phyloP scores from a whole-genome alignment of 1,284 basidiomycete genomes.

The Tylopilus sp. region DNA sequence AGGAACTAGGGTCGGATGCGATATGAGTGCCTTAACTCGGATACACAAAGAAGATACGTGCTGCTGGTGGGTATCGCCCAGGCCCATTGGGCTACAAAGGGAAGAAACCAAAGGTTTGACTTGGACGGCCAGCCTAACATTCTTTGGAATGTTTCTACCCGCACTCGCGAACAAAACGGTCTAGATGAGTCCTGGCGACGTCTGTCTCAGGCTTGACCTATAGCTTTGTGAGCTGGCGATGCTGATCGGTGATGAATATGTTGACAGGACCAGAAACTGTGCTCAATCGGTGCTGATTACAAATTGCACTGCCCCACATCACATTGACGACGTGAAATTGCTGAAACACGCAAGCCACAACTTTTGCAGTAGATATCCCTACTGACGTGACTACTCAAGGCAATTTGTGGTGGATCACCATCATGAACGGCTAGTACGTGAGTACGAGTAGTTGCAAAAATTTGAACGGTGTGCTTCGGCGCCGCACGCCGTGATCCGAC shows the following conservation, averaged over 20 bases:
- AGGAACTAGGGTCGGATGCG: slow-evolving; percentile 58
- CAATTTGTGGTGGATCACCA: no score
- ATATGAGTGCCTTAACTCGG: slow-evolving; percentile 2
- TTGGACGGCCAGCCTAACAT: slow-evolving; percentile 12
- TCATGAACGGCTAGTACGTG: no score
- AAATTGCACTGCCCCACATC: not conserved
- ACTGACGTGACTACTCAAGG: not conserved
- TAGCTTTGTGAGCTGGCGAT: slow-evolving; percentile 3
- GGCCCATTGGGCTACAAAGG: slow-evolving; percentile 21
- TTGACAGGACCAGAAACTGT: no score
- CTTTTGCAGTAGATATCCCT: not conserved
- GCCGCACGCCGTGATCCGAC: not conserved
- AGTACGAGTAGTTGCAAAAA: no score
- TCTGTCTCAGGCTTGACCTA: not conserved
- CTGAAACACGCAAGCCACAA: slow-evolving; percentile 1
- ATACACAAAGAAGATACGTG: slow-evolving; percentile 33
- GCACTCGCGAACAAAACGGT: not conserved
- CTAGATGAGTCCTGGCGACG: slow-evolving; percentile 1
- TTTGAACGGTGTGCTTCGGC: no score
- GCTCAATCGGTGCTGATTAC: not conserved
- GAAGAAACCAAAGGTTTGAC: slow-evolving; percentile 29
- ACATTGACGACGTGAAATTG: no score
- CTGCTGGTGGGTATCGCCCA: slow-evolving; percentile 60
- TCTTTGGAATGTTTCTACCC: slow-evolving; percentile 13
- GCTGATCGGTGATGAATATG: not conserved